Evolutionary conservation across 2,329 filamentous ascomycete genomes (phyloP).

Genomic region (Hortaea sp.): DNA sequence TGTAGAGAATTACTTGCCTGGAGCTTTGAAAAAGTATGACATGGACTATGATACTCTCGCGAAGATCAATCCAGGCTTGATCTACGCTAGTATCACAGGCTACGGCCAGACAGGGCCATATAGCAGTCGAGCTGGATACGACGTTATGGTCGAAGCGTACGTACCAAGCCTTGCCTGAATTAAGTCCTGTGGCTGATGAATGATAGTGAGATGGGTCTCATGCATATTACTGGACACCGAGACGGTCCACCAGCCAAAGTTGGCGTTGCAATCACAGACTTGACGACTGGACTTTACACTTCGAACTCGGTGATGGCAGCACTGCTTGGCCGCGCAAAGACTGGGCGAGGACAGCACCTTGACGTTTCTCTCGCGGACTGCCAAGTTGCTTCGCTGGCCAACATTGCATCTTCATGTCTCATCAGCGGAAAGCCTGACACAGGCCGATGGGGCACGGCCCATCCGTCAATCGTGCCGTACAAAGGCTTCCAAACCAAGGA

Average conservation of each 20-base stretch:
- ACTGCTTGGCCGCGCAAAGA: conserved; percentile 62
- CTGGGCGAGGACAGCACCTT: conserved; percentile 79
- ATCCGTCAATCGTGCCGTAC: conserved; percentile 97
- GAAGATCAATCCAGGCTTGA: conserved; percentile 72
- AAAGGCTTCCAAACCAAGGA: conserved; percentile 62
- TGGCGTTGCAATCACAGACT: conserved; percentile 89
- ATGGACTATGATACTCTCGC: conserved; percentile 78
- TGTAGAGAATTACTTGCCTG: conserved; percentile 94
- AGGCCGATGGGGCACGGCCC: conserved; percentile 90
- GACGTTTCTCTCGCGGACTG: conserved; percentile 88
- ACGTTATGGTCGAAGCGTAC: conserved; percentile 93
- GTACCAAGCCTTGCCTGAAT: conserved; percentile 5
- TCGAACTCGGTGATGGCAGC: conserved; percentile 94
- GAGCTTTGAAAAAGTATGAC: conserved; percentile 76
- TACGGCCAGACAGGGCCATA: conserved; percentile 95
- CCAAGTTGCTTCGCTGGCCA: conserved; percentile 88
- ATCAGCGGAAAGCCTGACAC: conserved; percentile 80
- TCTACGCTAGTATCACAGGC: conserved; percentile 94
- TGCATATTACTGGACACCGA: conserved; percentile 91
- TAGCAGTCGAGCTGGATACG: conserved; percentile 78
- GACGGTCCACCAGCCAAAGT: conserved; percentile 93
- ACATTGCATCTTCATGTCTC: conserved; percentile 84
- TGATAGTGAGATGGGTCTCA: conserved; percentile 71
- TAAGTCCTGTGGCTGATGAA: neutral
- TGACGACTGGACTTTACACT: conserved; percentile 91